Evolutionary conservation across 805 yeast genomes (phyloP), one percentile per base, ranked within the genome.

Genomic region (Myxozyma udenii): DNA sequence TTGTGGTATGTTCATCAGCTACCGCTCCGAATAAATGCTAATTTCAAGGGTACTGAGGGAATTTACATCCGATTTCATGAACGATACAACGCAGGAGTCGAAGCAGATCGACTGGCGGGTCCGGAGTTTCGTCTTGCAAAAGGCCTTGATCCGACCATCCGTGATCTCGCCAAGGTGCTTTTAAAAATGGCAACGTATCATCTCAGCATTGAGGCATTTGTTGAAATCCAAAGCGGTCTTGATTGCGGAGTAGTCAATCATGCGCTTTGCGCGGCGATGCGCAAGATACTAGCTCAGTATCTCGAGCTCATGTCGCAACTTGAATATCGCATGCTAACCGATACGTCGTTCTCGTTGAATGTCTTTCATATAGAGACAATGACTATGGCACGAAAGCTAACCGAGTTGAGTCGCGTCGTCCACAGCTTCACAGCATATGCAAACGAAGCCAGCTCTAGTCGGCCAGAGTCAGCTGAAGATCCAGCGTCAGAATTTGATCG

Each of bases 121-220:
- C 95, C 95, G 0, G 91, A 84, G 53, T 89, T 77, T 67, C 76
- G 80, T 55, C 77, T 88, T 23, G 83, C 85, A 38, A 84, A 80
- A 58, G 80, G 78, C 51, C 71, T 93, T 61, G 95, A 87, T 62
- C 75, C 85, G 1, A 79, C 89, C 23, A 72, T 87, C 51, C 84
- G 84, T 63, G 85, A 84, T 49, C 74, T 87, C 14, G 77, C 88
- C 7, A 78, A 78, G 60, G 74, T 79, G 46, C 67, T 89, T 23
- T 75, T 80, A 11, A 75, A 74, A 44, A 70, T 76, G 41, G 95
- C 95, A 0, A 81, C 81, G 57, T 75, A 76, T 65, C 85, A 78
- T 63, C 70, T 75, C 24, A 78, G 83, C 1, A 70, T 93, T 46
- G 66, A 67, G 6, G 71, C 78, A 12, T 89, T 87, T 62, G 72